Conservation (phyloP, 164 flowering plant species). For the Stephania cephalantha region DNA sequence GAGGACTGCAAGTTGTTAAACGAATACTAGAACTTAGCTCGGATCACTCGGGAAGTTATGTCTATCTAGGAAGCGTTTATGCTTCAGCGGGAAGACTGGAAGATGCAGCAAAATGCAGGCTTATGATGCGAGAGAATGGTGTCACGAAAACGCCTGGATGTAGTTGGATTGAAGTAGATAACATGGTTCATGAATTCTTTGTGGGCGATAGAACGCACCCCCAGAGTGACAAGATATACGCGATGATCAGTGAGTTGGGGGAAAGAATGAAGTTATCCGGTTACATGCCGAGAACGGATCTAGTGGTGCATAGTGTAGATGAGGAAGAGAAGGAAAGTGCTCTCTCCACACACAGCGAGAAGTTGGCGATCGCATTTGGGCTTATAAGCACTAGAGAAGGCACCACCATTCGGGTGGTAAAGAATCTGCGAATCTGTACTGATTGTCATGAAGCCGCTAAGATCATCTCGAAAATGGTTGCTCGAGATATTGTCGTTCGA, state of each 20-base stretch:
- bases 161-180: constrained; percentile 35
- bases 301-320: constrained; percentile 26
- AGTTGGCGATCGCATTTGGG: constrained; percentile 43
- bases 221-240: constrained; percentile 21
- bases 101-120: constrained; percentile 34
- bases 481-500: constrained; percentile 31
- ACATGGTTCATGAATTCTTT: constrained; percentile 32
- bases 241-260: constrained; percentile 21
- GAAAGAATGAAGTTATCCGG: constrained; percentile 27
- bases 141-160: constrained; percentile 34
- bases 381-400: constrained; percentile 33
- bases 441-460: constrained; percentile 40
- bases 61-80: constrained; percentile 36
- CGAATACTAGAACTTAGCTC: constrained; percentile 33
- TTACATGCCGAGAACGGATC: constrained; percentile 28
- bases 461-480: constrained; percentile 31
- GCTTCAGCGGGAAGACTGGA: constrained; percentile 30
- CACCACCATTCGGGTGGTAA: constrained; percentile 30
- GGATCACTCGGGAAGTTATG: constrained; percentile 36
- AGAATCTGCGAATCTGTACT: constrained; percentile 28
- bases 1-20: constrained; percentile 30
- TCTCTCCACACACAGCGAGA: constrained; percentile 37
- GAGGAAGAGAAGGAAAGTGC: constrained; percentile 41
- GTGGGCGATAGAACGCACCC: constrained; percentile 31
- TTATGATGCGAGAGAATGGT: constrained; percentile 24